Conservation (phyloP, 177 flowering plant species). For the Vitis hybrid region DNA sequence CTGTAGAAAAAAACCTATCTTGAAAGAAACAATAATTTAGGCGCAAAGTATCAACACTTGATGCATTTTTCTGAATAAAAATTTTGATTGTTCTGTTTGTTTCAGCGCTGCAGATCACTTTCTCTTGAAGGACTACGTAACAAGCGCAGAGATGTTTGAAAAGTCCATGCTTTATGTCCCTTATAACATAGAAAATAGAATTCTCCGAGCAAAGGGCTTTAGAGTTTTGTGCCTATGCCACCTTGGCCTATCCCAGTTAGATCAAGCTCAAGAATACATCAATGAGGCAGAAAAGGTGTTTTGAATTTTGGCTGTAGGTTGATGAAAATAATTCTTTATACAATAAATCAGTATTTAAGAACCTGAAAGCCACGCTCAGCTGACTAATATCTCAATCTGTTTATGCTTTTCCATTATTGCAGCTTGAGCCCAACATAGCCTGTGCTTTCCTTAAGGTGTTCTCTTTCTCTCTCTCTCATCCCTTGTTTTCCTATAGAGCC, state of each 20-base stretch:
- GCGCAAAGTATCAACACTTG: too few species aligned
- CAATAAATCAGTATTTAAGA: background rate
- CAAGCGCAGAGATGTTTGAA: conserved; percentile 83
- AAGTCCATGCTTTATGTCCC: conserved; percentile 90
- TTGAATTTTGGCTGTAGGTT: background rate
- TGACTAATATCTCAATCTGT: background rate
- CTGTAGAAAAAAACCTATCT: background rate
- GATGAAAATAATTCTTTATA: background rate
- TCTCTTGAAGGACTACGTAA: conserved; percentile 62
- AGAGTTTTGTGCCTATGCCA: conserved; percentile 89
- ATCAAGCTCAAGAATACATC: conserved; percentile 89
- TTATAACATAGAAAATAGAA: conserved; percentile 52
- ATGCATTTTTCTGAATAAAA: background rate
- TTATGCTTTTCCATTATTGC: conserved; percentile 25
- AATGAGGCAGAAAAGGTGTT: conserved; percentile 88
- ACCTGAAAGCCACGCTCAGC: background rate
- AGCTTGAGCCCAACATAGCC: conserved; percentile 84
- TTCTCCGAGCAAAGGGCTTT: conserved; percentile 79
- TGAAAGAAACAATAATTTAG: background rate
- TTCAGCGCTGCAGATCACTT: conserved; percentile 85
- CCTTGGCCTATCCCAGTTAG: conserved; percentile 75
- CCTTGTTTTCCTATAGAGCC: background rate
- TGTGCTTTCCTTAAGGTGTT: conserved; percentile 86
- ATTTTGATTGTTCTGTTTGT: background rate
- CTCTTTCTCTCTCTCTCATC: conserved; percentile 13